Conservation (phyloP, 768 basidiomycete genomes). For the Suillus cothurnatus region DNA sequence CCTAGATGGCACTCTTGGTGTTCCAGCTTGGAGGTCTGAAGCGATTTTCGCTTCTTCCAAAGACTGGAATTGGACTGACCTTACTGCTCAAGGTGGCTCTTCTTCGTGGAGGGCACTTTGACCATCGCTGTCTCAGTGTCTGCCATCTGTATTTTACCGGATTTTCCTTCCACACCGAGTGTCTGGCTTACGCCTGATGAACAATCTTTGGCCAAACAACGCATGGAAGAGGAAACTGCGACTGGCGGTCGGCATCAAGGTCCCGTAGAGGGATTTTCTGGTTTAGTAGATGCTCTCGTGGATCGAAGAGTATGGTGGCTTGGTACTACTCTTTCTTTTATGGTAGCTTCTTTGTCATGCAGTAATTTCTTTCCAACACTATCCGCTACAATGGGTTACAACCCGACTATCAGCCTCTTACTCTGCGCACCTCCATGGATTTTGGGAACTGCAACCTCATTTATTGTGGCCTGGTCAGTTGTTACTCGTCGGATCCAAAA, state of each 20-base stretch:
- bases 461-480: conserved; percentile 51
- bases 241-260: conserved; percentile 50
- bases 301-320: conserved; percentile 88
- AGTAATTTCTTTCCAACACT: conserved; percentile 81
- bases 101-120: conserved; percentile 62
- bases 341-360: conserved; percentile 62
- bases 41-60: background rate
- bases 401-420: conserved; percentile 59
- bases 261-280: conserved; percentile 35
- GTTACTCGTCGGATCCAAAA: background rate
- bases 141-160: conserved; percentile 67
- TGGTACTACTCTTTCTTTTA: conserved; percentile 58
- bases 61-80: background rate
- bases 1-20: conserved; percentile 69
- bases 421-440: conserved; percentile 79
- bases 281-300: conserved; percentile 56
- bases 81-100: conserved; percentile 57
- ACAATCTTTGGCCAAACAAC: conserved; percentile 50
- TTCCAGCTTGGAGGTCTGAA: conserved; percentile 69
- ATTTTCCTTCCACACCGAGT: conserved; percentile 63
- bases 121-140: conserved; percentile 53
- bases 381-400: conserved; percentile 68
- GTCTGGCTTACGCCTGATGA: conserved; percentile 61
- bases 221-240: conserved; percentile 67
- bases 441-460: conserved; percentile 57